phyloP scores from a whole-genome alignment of 202 grass and related monocot genomes.

The Panicum virgatum region DNA sequence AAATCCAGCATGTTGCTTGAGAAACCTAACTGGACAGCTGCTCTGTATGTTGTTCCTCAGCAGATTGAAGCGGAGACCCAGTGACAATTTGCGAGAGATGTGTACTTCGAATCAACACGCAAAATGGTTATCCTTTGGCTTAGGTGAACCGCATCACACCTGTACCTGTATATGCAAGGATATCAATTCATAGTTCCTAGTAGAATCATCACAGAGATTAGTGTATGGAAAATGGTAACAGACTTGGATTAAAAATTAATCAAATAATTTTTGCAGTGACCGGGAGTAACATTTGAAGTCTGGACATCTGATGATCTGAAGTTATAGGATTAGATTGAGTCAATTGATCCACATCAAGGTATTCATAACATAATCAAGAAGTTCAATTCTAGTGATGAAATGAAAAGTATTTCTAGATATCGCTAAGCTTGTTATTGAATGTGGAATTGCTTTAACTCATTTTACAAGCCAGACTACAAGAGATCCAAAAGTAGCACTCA shows the following conservation, averaged over 20 bases:
- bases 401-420: not conserved
- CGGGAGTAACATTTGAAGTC: not conserved
- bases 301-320: not conserved
- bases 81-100: conserved; percentile 41
- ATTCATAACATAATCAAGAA: not conserved
- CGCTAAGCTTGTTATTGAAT: not conserved
- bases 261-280: not conserved
- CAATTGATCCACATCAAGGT: not conserved
- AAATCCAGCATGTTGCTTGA: conserved; percentile 31
- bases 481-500: not conserved
- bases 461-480: not conserved
- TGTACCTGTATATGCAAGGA: not conserved
- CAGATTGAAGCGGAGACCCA: conserved; percentile 40
- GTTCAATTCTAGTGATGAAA: not conserved
- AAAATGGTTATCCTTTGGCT: not conserved
- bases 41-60: conserved; percentile 38
- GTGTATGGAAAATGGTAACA: not conserved
- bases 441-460: not conserved
- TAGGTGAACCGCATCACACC: not conserved
- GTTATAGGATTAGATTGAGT: not conserved
- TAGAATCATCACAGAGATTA: not conserved
- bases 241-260: not conserved
- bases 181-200: not conserved
- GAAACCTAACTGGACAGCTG: conserved; percentile 26
- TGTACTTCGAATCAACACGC: conserved; percentile 8